These are phyloP conservation scores for Penicillium sp. DNA, from an alignment of 2,329 filamentous ascomycete genomes.

Conservation along the genomic window DNA sequence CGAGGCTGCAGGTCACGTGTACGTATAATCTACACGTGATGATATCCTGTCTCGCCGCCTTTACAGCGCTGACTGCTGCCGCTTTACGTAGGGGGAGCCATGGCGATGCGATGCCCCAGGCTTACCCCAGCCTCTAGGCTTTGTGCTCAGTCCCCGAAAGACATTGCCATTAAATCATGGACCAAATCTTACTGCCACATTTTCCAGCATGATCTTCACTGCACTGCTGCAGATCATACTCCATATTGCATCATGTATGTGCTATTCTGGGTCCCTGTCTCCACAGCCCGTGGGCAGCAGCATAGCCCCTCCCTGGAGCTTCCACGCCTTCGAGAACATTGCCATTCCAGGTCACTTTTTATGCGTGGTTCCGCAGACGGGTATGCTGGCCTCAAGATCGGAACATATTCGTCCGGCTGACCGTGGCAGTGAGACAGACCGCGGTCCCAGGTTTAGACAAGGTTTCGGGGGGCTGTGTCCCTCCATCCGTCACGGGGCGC, in stretches of 20 bases:
- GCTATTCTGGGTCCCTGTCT: constrained; percentile 5
- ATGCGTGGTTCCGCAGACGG: background rate
- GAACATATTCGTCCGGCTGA: background rate
- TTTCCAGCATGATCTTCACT: background rate
- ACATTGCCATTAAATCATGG: background rate
- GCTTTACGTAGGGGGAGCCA: background rate
- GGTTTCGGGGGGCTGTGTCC: constrained; percentile 11
- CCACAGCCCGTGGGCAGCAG: background rate
- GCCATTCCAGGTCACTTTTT: background rate
- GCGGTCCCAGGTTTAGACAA: background rate
- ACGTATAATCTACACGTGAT: background rate
- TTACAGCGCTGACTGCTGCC: background rate
- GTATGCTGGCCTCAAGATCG: background rate
- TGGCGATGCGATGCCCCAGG: no score
- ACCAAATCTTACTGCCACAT: background rate
- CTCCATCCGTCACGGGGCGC: background rate
- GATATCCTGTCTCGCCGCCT: background rate
- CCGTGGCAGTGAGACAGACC: background rate
- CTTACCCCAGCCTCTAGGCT: no score
- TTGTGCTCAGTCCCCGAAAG: background rate
- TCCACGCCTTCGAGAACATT: constrained; percentile 10
- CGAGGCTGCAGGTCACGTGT: background rate
- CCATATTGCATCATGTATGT: constrained; percentile 10
- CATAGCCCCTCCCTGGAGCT: background rate
- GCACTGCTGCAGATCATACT: constrained; percentile 4